phyloP scores from a whole-genome alignment of 257 asterid species.

The Forsythia suspensa region DNA sequence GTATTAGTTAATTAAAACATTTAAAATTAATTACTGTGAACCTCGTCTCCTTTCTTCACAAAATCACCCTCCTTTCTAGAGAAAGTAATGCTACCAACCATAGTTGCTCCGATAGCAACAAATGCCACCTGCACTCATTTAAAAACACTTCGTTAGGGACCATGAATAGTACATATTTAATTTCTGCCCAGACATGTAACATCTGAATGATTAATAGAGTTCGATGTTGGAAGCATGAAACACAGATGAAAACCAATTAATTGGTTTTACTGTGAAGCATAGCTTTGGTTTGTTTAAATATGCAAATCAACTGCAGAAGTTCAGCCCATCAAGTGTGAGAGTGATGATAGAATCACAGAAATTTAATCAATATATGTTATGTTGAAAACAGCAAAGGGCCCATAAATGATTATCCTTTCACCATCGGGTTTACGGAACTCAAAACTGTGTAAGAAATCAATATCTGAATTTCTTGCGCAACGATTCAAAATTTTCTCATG shows the following conservation, averaged over 20 bases:
- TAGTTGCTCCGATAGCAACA: slow-evolving; percentile 98
- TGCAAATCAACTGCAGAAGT: background rate
- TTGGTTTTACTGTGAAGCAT: background rate
- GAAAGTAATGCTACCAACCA: slow-evolving; percentile 97
- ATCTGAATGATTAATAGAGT: slow-evolving; percentile 2
- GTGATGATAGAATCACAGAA: background rate
- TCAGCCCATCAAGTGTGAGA: background rate
- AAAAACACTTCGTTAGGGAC: background rate
- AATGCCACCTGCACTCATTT: slow-evolving; percentile 74
- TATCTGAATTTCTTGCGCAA: background rate
- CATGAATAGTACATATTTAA: background rate
- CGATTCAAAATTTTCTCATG: background rate
- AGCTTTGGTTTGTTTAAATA: background rate
- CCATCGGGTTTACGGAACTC: background rate
- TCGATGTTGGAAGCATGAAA: slow-evolving; percentile 1
- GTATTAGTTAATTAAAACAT: slow-evolving; percentile 5
- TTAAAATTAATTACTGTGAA: slow-evolving; percentile 18
- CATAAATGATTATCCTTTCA: background rate
- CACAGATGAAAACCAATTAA: background rate
- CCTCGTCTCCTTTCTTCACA: slow-evolving; percentile 94
- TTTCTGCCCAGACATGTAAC: background rate
- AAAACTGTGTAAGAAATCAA: background rate
- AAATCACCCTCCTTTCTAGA: slow-evolving; percentile 60
- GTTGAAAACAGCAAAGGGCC: background rate
- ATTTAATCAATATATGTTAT: background rate